Percentiles rank a stretch among this genome's conserved stretches.
These are phyloP conservation scores for Anthracocystis panici-leucophaei DNA, from an alignment of 1,284 basidiomycete genomes.

Conservation along the genomic window DNA sequence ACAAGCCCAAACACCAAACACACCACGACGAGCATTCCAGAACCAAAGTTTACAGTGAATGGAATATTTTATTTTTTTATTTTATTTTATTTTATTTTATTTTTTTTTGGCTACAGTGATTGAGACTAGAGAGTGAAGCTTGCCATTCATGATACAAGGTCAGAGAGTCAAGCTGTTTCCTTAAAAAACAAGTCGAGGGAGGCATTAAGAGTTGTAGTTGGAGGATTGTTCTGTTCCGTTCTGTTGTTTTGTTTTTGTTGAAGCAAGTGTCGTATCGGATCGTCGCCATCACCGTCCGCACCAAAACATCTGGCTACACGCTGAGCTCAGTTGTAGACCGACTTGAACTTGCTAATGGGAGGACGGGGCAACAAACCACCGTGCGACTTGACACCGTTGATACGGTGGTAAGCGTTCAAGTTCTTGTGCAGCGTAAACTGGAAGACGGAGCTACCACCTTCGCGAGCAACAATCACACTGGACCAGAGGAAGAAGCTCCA, in stretches of 20 bases:
- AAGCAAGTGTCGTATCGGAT: no score
- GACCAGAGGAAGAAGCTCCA: constrained; percentile 69
- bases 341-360: constrained; percentile 49
- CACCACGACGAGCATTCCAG: neutral
- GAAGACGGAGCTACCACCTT: constrained; percentile 68
- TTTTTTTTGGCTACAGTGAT: no score
- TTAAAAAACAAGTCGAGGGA: no score
- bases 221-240: no score
- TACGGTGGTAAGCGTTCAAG: constrained; percentile 89
- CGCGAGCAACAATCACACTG: constrained; percentile 65
- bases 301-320: neutral
- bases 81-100: no score
- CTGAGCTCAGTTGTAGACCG: constrained; percentile 58
- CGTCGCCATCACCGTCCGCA: neutral
- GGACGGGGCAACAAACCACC: constrained; percentile 62
- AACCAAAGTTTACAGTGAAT: neutral
- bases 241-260: no score
- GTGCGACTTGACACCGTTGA: constrained; percentile 70
- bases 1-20: neutral
- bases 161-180: no score
- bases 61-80: no score
- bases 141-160: no score
- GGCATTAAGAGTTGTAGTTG: no score
- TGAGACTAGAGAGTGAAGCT: no score
- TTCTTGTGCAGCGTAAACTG: constrained; percentile 85